Percentiles rank a stretch among this genome's conserved stretches.
phyloP scores from a whole-genome alignment of 2,329 filamentous ascomycete genomes.

The Cercospora zeina region DNA sequence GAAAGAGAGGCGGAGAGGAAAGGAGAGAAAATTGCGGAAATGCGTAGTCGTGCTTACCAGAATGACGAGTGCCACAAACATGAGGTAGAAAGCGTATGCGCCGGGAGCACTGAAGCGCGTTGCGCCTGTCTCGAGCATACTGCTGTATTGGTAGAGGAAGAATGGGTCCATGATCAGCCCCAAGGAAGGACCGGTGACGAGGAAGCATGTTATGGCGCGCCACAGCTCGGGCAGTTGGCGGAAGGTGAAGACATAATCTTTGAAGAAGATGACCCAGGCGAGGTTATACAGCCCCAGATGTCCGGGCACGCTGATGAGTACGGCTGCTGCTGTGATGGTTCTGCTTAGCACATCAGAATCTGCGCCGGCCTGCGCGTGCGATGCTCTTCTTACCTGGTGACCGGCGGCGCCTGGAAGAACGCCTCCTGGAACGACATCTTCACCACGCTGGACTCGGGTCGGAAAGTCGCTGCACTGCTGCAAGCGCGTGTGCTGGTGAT shows the following conservation, averaged over 20 bases:
- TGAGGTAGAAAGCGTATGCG: conserved; percentile 76
- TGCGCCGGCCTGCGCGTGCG: conserved; percentile 23
- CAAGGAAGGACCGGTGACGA: conserved; percentile 58
- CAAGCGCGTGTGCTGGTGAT: conserved; percentile 6
- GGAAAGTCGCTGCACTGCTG: conserved; percentile 5
- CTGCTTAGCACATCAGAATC: conserved; percentile 57
- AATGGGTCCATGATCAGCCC: conserved; percentile 71
- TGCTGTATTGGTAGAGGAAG: conserved; percentile 76
- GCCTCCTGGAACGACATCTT: conserved; percentile 32
- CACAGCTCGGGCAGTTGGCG: conserved; percentile 61
- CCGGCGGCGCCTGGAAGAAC: conserved; percentile 62
- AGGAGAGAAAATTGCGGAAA: conserved; percentile 22
- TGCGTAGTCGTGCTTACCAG: conserved; percentile 62
- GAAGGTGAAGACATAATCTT: conserved; percentile 48
- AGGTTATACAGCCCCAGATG: conserved; percentile 58
- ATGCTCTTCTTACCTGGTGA: conserved; percentile 58
- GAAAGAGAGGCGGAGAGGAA: conserved; percentile 27
- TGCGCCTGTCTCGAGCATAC: conserved; percentile 69
- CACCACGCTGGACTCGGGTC: background rate
- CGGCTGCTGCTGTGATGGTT: conserved; percentile 65
- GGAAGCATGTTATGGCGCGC: conserved; percentile 60
- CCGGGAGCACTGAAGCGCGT: conserved; percentile 72
- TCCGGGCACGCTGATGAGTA: conserved; percentile 62
- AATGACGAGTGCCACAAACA: conserved; percentile 70
- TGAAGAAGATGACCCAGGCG: conserved; percentile 57